Evolutionary conservation across 1,284 basidiomycete species (phyloP).

Genomic region (Peniophora sp.): DNA sequence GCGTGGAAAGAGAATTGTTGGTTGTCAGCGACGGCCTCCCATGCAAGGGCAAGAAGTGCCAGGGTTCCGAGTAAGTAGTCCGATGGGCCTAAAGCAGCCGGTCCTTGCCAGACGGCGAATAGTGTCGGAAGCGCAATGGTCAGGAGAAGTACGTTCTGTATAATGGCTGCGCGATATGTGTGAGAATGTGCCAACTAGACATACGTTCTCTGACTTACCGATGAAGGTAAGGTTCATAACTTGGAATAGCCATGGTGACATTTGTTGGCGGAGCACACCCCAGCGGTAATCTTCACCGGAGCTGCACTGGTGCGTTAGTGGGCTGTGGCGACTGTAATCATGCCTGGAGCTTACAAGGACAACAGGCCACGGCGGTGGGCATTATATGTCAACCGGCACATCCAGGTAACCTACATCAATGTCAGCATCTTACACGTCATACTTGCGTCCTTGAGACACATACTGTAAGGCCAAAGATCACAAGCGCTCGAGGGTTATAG

Average conservation of each 20-base stretch:
- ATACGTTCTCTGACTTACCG: constrained; percentile 25
- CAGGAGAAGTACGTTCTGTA: constrained; percentile 78
- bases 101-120: constrained; percentile 46
- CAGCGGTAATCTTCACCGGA: constrained; percentile 91
- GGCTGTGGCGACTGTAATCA: constrained; percentile 9
- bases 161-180: constrained; percentile 35
- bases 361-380: constrained; percentile 83
- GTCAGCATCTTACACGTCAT: neutral
- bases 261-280: constrained; percentile 61
- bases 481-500: constrained; percentile 57
- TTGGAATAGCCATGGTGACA: constrained; percentile 71
- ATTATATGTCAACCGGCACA: constrained; percentile 68
- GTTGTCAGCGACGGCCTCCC: constrained; percentile 84
- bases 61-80: constrained; percentile 63
- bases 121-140: constrained; percentile 58
- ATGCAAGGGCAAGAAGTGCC: constrained; percentile 48
- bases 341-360: constrained; percentile 40
- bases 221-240: constrained; percentile 80
- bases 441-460: constrained; percentile 13
- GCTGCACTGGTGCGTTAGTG: constrained; percentile 18
- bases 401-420: constrained; percentile 11
- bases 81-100: constrained; percentile 44
- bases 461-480: constrained; percentile 66
- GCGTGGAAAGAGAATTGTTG: constrained; percentile 84
- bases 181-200: neutral